Evolutionary conservation across 441 rosid species (phyloP).

Genomic region (Gossypium aridum): DNA sequence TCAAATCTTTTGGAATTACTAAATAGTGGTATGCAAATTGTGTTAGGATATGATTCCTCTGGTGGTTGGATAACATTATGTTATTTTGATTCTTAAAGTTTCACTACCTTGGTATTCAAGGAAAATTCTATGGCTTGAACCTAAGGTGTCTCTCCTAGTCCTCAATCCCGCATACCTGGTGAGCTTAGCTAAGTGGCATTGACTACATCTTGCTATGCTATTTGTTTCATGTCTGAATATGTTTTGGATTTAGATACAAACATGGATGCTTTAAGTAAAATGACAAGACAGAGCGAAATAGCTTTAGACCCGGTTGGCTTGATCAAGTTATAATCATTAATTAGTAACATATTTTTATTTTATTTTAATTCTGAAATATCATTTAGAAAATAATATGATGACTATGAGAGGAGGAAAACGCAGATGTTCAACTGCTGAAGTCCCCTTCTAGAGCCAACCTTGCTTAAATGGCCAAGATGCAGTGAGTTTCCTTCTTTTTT

Average conservation of each 20-base stretch:
- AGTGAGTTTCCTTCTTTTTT: slow-evolving; percentile 36
- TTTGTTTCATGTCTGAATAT: background rate
- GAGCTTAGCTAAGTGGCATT: background rate
- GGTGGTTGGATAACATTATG: background rate
- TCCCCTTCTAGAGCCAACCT: slow-evolving; percentile 68
- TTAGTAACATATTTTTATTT: no score
- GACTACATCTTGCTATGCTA: background rate
- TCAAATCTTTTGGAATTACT: slow-evolving; percentile 3
- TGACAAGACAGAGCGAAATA: no score
- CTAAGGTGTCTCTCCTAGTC: background rate
- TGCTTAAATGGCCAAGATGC: slow-evolving; percentile 78
- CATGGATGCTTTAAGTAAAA: no score
- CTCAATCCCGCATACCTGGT: background rate
- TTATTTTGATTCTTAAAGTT: background rate
- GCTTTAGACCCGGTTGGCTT: no score
- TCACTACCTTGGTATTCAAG: background rate
- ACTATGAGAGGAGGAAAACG: slow-evolving; percentile 80
- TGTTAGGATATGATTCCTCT: background rate
- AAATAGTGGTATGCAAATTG: background rate
- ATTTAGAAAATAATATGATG: slow-evolving; percentile 60
- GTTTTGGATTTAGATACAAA: no score
- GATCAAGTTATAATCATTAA: no score
- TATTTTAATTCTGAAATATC: background rate
- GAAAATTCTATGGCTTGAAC: background rate
- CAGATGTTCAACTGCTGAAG: slow-evolving; percentile 76